A percentile compares a stretch with the other conserved stretches of the same genome.
These are phyloP conservation scores for Wolfiporia cocos DNA, from an alignment of 1,284 basidiomycete species.

Conservation along the genomic window DNA sequence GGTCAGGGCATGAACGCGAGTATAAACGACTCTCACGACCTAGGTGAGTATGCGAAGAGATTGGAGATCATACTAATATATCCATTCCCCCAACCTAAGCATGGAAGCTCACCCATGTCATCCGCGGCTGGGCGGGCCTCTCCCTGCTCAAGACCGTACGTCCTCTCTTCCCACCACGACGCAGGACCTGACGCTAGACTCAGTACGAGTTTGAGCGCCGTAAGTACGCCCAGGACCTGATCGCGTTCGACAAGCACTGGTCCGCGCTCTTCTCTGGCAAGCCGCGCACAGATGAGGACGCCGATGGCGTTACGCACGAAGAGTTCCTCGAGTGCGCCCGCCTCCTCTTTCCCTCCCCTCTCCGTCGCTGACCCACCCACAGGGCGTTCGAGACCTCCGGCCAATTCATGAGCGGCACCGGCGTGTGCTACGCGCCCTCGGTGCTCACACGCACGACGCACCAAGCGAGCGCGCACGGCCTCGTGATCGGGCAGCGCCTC, in stretches of 20 bases:
- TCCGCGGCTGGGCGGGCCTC: conserved; percentile 62
- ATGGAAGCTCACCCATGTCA: conserved; percentile 74
- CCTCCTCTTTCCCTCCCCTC: not conserved
- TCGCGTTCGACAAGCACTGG: conserved; percentile 75
- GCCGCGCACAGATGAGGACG: conserved; percentile 48
- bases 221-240: conserved; percentile 75
- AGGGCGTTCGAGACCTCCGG: conserved; percentile 57
- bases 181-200: not conserved
- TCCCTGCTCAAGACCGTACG: conserved; percentile 65
- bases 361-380: not conserved
- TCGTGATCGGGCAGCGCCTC: conserved; percentile 56
- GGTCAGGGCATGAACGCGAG: conserved; percentile 70
- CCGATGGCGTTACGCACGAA: conserved; percentile 63
- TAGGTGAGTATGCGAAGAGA: conserved; percentile 49
- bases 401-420: conserved; percentile 57
- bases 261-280: conserved; percentile 77
- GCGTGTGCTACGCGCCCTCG: conserved; percentile 56
- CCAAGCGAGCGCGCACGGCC: conserved; percentile 38
- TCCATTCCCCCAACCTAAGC: too few species aligned
- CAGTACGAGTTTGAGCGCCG: conserved; percentile 71
- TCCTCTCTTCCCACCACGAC: too few species aligned
- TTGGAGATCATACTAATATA: too few species aligned
- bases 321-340: conserved; percentile 50
- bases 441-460: conserved; percentile 37
- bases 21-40: conserved; percentile 81